Percentiles rank a stretch among this genome's conserved stretches.
Conservation (phyloP, 169 alveolate genomes). For the Besnoitia besnoiti region DNA sequence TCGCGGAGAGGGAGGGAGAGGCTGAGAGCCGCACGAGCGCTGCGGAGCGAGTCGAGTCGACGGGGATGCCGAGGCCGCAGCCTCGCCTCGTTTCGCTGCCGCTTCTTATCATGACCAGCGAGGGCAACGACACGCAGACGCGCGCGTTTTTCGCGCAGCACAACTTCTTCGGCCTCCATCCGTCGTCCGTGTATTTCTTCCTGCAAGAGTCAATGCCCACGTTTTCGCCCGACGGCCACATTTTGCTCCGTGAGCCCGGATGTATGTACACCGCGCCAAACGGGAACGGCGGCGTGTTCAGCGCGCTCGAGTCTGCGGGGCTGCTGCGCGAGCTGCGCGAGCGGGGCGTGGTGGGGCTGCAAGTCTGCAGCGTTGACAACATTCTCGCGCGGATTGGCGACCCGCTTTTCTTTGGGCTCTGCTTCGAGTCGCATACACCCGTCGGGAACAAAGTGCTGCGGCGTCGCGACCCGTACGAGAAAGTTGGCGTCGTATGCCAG, state of each 20-base stretch:
- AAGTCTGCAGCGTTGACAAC: conserved; percentile 37
- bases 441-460: conserved; percentile 43
- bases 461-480: not conserved
- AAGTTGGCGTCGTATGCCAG: conserved; percentile 41
- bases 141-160: not conserved
- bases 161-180: not conserved
- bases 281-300: conserved; percentile 48
- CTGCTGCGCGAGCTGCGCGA: not conserved
- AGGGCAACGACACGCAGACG: not conserved
- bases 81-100: not conserved
- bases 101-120: conserved; percentile 46
- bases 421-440: not conserved
- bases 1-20: not conserved
- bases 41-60: not conserved
- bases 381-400: conserved; percentile 32
- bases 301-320: not conserved
- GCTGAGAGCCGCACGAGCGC: not conserved
- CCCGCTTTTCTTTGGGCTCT: conserved; percentile 43
- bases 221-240: not conserved
- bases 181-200: not conserved
- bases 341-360: not conserved
- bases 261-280: conserved; percentile 12
- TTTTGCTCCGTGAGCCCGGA: conserved; percentile 6
- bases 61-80: not conserved
- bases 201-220: conserved; percentile 23